These are phyloP conservation scores for Nannizzia gypsea DNA, from an alignment of 2,329 filamentous ascomycete species.

Conservation along the genomic window DNA sequence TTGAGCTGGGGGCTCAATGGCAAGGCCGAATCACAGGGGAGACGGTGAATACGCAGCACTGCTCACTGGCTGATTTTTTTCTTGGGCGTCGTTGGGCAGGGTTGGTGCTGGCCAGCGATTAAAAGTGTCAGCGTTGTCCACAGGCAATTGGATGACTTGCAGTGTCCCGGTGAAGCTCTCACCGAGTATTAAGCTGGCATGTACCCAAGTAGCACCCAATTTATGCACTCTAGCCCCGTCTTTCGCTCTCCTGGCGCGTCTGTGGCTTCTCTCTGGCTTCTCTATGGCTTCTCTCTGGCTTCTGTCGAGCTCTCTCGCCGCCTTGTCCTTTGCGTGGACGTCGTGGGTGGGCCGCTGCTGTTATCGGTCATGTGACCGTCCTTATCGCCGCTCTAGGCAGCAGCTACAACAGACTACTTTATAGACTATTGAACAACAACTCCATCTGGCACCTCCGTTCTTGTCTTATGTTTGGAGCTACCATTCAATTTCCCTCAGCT, in stretches of 20 bases:
- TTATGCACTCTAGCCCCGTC: background rate
- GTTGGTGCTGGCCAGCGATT: background rate
- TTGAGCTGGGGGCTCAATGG: background rate
- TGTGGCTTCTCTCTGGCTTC: background rate
- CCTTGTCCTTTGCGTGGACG: background rate
- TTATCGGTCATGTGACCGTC: background rate
- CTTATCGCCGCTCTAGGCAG: background rate
- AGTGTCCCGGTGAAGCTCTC: background rate
- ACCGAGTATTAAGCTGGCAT: background rate
- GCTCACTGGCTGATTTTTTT: background rate
- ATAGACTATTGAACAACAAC: background rate
- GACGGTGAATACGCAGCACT: background rate
- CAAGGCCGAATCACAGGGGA: background rate
- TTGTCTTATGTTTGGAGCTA: background rate
- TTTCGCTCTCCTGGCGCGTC: background rate
- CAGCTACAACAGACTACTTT: background rate
- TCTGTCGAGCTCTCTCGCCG: no score
- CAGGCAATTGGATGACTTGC: background rate
- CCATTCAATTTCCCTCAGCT: background rate
- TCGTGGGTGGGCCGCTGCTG: background rate
- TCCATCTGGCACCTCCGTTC: background rate
- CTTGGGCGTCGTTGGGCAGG: background rate
- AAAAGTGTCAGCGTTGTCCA: background rate
- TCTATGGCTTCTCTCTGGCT: background rate
- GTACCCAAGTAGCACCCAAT: background rate